Base-by-base conservation (phyloP, 2,329 filamentous ascomycete species). In the Colletotrichum melonis region DNA sequence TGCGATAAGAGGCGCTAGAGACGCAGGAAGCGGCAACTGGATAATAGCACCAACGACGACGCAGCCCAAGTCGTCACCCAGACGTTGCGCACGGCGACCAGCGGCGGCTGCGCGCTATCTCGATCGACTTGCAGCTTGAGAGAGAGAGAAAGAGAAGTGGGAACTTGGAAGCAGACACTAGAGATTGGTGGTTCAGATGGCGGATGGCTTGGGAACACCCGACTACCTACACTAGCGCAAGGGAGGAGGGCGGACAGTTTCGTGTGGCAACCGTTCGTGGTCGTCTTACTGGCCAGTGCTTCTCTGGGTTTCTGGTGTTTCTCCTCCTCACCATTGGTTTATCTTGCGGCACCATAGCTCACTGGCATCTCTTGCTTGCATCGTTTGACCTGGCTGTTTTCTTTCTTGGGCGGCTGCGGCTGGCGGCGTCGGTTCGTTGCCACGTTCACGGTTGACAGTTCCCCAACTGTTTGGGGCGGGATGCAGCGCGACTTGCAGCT, bases 11-110 rank as follows among this genome's bases (percentile, higher is more conserved):
- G 28, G 11, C 24, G 52, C 49, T 64, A 32, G 49, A 38, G 60
- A 38, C 46, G n/a, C 22, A 54, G 24, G 32, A 52, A 52, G 49
- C 35, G 2, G 58, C 22, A 38, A 49, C 28, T 42, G 38, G 42
- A 38, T 70, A 59, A 38, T 70, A 59, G 38, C 49, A 54, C 26
- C 70, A 35, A 59, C 14, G 30, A 38, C 14, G 24, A 38, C 59
- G 58, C 58, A 32, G 24, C 58, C 38, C 19, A 52, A 42, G 56
- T 58, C 62, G 62, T 73, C 62, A 49, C 71, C 67, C 28, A 56
- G 56, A 58, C 62, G 71, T 73, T 73, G 71, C 71, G 71, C 71
- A 73, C 62, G 62, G 71, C 71, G 56, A 73, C 71, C 62, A 58
- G 38, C 38, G 30, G 42, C 54, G 46, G 55, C 38, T 55, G 35